Percentiles rank a stretch among this genome's conserved stretches.
Evolutionary conservation across 148 eudicot genomes (phyloP).

Genomic region (Rheum nobile): DNA sequence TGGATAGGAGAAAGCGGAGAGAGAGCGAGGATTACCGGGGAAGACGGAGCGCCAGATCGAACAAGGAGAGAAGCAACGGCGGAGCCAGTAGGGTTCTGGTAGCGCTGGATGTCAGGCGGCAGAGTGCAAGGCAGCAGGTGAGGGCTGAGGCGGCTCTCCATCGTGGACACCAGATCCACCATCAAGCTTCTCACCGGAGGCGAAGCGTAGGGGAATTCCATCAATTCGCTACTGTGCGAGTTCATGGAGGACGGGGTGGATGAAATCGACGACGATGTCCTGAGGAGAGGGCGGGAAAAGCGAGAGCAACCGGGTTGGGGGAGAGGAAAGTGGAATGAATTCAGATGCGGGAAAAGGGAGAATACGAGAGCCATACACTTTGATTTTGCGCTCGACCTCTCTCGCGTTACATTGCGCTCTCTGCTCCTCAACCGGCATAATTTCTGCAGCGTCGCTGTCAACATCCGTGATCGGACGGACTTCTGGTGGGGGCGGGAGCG

Average conservation of each 20-base stretch:
- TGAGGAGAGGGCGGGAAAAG: background rate
- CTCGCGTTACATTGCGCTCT: too few species aligned
- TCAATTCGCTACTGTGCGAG: slow-evolving; percentile 16
- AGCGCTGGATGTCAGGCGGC: slow-evolving; percentile 50
- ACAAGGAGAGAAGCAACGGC: slow-evolving; percentile 43
- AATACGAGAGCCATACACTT: background rate
- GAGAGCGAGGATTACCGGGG: slow-evolving; percentile 38
- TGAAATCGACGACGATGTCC: background rate
- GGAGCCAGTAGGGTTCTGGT: slow-evolving; percentile 29
- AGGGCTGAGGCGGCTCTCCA: slow-evolving; percentile 39
- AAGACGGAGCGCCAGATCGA: slow-evolving; percentile 49
- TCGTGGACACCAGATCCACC: slow-evolving; percentile 48
- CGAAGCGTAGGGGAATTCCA: slow-evolving; percentile 66
- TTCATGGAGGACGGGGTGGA: background rate
- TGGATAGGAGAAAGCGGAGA: background rate
- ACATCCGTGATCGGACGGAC: background rate
- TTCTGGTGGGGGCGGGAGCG: background rate
- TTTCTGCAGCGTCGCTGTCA: background rate
- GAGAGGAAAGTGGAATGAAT: too few species aligned
- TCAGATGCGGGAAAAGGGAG: background rate
- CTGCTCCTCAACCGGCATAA: background rate
- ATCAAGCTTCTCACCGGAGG: slow-evolving; percentile 51
- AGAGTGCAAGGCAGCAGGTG: slow-evolving; percentile 54
- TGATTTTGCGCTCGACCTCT: background rate
- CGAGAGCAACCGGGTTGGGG: background rate